Conservation (phyloP, 1,284 basidiomycete genomes). For the Ustilago cynodontis region DNA sequence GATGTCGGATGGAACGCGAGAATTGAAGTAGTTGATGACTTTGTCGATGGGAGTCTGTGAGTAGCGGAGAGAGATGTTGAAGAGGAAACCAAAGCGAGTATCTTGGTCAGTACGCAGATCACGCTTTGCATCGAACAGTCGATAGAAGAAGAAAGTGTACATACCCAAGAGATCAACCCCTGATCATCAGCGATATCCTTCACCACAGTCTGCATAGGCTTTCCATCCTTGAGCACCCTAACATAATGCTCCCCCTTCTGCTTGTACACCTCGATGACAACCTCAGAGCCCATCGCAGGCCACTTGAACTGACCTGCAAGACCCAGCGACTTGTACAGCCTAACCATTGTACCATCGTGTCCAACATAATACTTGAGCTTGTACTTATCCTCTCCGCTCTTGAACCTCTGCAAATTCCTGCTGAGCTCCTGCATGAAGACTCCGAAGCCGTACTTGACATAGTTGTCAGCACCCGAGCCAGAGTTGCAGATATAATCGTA, state of each 20-base stretch:
- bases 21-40: conserved; percentile 43
- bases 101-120: neutral
- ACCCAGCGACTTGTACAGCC: conserved; percentile 51
- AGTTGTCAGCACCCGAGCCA: conserved; percentile 49
- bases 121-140: neutral
- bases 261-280: conserved; percentile 55
- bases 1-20: conserved; percentile 43
- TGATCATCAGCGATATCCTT: conserved; percentile 19
- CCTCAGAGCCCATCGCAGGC: conserved; percentile 52
- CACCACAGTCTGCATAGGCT: conserved; percentile 30
- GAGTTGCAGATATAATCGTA: conserved; percentile 63
- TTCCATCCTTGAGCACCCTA: conserved; percentile 38
- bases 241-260: conserved; percentile 18
- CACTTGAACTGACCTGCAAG: conserved; percentile 41
- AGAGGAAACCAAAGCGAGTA: neutral
- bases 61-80: neutral
- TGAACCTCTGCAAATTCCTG: conserved; percentile 24
- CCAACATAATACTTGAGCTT: conserved; percentile 56
- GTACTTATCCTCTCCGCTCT: conserved; percentile 16
- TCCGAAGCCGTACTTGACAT: conserved; percentile 53
- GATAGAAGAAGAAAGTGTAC: neutral
- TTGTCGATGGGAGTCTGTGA: conserved; percentile 26
- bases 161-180: conserved; percentile 18
- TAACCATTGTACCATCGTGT: conserved; percentile 61
- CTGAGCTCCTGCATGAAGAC: conserved; percentile 49